Conservation (phyloP, 768 basidiomycete species). For the Termitomyces sp. region DNA sequence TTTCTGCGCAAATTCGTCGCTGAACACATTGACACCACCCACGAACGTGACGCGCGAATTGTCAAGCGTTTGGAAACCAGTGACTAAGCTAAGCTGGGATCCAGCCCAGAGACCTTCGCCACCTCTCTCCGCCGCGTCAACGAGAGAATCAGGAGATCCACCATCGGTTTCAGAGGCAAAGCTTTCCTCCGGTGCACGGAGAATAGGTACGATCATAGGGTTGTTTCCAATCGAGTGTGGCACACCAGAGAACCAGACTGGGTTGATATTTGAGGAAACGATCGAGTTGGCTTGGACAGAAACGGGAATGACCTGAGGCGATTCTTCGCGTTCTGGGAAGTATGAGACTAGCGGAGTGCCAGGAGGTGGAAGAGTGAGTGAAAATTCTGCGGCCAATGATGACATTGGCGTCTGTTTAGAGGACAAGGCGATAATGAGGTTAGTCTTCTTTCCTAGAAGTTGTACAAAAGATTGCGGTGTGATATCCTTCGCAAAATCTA, state of each 20-base stretch:
- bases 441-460: slow-evolving; percentile 67
- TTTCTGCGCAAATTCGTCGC: slow-evolving; percentile 69
- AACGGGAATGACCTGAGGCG: slow-evolving; percentile 65
- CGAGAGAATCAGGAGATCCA: slow-evolving; percentile 58
- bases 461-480: slow-evolving; percentile 77
- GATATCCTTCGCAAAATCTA: slow-evolving; percentile 72
- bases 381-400: slow-evolving; percentile 88
- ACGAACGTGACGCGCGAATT: slow-evolving; percentile 79
- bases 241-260: slow-evolving; percentile 77
- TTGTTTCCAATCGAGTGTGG: slow-evolving; percentile 65
- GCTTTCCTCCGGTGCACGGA: slow-evolving; percentile 72
- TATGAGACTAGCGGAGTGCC: slow-evolving; percentile 83
- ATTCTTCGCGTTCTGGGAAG: slow-evolving; percentile 71
- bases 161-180: slow-evolving; percentile 72
- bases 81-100: slow-evolving; percentile 69
- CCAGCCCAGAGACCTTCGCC: slow-evolving; percentile 87
- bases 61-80: slow-evolving; percentile 83
- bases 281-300: slow-evolving; percentile 42
- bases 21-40: slow-evolving; percentile 79
- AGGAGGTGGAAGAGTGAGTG: slow-evolving; percentile 82
- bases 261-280: slow-evolving; percentile 44
- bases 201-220: slow-evolving; percentile 79
- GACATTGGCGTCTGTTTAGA: slow-evolving; percentile 70
- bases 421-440: slow-evolving; percentile 82
- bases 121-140: slow-evolving; percentile 69